These are phyloP conservation scores for Suillus spraguei DNA, from an alignment of 768 basidiomycete genomes.

Conservation along the genomic window DNA sequence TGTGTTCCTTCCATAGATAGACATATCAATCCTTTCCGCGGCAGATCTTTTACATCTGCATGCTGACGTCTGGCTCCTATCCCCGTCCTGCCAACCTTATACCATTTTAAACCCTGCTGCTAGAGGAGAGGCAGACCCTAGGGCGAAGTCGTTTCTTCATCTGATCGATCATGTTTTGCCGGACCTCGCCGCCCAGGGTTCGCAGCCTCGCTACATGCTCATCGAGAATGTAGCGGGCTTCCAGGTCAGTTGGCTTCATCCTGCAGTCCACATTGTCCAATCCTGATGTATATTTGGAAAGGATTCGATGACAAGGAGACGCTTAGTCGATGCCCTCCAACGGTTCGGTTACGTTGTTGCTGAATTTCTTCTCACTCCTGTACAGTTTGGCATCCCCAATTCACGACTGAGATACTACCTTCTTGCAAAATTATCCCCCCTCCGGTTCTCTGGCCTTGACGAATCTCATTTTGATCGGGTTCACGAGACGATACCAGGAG, in stretches of 20 bases:
- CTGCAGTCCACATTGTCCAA: not conserved
- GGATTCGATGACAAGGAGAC: conserved; percentile 64
- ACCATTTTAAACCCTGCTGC: conserved; percentile 76
- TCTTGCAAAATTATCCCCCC: conserved; percentile 57
- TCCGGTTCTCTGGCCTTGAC: conserved; percentile 37
- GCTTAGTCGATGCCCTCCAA: conserved; percentile 53
- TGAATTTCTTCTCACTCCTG: conserved; percentile 72
- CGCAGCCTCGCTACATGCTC: conserved; percentile 61
- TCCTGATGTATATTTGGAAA: conserved; percentile 31
- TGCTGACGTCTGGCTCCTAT: conserved; percentile 75
- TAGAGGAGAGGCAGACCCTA: conserved; percentile 70
- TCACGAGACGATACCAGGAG: conserved; percentile 56
- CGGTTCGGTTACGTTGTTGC: conserved; percentile 55
- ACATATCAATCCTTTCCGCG: conserved; percentile 62
- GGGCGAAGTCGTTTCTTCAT: conserved; percentile 76
- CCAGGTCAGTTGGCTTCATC: conserved; percentile 52
- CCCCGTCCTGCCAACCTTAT: conserved; percentile 85
- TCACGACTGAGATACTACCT: conserved; percentile 82
- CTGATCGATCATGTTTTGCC: conserved; percentile 67
- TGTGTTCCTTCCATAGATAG: conserved; percentile 39
- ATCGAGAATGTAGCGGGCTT: conserved; percentile 87
- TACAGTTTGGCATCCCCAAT: conserved; percentile 82
- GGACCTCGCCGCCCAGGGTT: conserved; percentile 43
- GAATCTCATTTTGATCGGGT: conserved; percentile 27
- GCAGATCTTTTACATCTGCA: conserved; percentile 44